Conservation (phyloP, 352 stramenopile genomes). For the Aphanomyces stellatus region DNA sequence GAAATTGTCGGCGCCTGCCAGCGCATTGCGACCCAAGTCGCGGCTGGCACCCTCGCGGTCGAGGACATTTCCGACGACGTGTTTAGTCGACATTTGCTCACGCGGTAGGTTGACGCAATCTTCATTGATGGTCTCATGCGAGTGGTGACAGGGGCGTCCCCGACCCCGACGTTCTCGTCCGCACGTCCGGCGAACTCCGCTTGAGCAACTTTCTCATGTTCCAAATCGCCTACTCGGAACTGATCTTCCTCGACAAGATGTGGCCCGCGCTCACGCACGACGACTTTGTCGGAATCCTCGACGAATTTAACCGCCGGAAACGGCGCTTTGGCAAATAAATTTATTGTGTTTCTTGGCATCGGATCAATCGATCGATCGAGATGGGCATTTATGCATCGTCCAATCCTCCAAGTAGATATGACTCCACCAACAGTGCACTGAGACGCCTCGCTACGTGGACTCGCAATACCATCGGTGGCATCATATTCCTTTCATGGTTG, state of each 20-base stretch:
- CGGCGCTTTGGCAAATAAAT: conserved; percentile 86
- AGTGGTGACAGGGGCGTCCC: conserved; percentile 48
- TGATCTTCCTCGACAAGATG: conserved; percentile 93
- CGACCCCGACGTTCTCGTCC: conserved; percentile 92
- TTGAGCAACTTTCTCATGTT: conserved; percentile 97
- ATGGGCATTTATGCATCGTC: no score
- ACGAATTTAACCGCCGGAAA: conserved; percentile 81
- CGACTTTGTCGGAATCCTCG: conserved; percentile 68
- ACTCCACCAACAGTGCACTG: no score
- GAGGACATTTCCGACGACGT: conserved; percentile 74
- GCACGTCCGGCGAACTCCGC: conserved; percentile 91
- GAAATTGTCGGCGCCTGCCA: conserved; percentile 92
- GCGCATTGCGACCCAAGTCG: conserved; percentile 81
- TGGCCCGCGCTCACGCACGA: conserved; percentile 91
- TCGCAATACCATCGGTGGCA: no score
- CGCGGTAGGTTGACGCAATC: conserved; percentile 39
- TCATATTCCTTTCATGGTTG: no score
- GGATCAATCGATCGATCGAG: no score
- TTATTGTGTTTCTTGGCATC: no score
- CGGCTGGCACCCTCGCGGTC: conserved; percentile 40
- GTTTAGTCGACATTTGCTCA: conserved; percentile 68
- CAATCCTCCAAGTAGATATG: no score
- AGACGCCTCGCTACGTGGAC: no score
- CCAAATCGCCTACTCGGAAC: conserved; percentile 92
- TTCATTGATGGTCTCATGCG: no score